Base-by-base conservation (phyloP, 495 filamentous ascomycete genomes). In the Lophium mytilinum region DNA sequence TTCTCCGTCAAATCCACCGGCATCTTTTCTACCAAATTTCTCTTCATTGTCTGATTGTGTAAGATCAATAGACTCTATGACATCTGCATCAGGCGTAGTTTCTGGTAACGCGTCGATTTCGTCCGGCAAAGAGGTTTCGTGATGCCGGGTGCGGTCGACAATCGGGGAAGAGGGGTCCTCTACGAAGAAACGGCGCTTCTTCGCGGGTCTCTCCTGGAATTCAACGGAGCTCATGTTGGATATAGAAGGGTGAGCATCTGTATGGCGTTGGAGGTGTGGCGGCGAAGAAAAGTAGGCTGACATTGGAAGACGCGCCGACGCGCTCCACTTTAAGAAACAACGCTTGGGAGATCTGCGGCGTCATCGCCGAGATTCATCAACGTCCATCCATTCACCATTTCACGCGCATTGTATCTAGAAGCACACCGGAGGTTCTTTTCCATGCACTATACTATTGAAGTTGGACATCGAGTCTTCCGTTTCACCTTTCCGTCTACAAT, bases 151-250 rank as follows among this genome's bases (percentile, higher is more conserved):
- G 7, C 43, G 18, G 24, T 64, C 58, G 5, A 43, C 48, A 39
- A 50, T 46, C 30, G 57, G 61, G 3, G 62, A 50, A 0, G 65
- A 60, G 11, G 72, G 63, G 42, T 80, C 71, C 12, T 93, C 86
- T 3, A 76, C 74, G 65, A 94, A 90, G 70, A 94, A 94, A 24
- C 90, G 84, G 53, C 85, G 77, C 71, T 85, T 90, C 75, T 96
- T 96, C 39, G 70, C 71, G 4, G 89, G 89, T 18, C 83, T 79
- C 45, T 83, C 80, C 51, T 81, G 75, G 3, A 76, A 70, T 36
- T 80, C 19, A 14, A 35, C 17, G 7, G 55, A 33, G 59, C 72
- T 78, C 85, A 87, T 88, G 17, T 24, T 51, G 49, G 12, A 55
- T 36, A 15, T 40, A 14, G 19, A 45, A 36, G 24, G n/a, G 36